phyloP scores from a whole-genome alignment of 164 flowering plant genomes.

The Sextonia rubra region DNA sequence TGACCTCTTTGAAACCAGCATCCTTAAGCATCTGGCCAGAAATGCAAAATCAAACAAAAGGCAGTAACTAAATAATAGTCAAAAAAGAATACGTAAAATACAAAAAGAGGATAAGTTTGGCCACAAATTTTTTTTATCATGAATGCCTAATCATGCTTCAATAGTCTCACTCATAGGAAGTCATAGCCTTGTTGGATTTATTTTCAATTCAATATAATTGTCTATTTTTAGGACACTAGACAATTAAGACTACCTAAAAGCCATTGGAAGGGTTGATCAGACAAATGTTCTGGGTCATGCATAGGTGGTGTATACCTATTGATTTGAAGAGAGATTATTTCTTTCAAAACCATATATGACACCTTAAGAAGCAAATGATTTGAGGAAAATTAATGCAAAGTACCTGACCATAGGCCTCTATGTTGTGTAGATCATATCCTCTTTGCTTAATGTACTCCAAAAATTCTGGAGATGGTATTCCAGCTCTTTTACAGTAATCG shows the following conservation, averaged over 20 bases:
- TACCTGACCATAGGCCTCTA: slow-evolving; percentile 92
- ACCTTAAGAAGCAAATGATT: no score
- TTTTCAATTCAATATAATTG: not conserved
- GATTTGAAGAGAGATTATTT: no score
- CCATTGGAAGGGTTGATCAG: no score
- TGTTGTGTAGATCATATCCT: slow-evolving; percentile 93
- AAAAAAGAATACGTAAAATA: not conserved
- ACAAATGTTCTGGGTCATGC: no score
- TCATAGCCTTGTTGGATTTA: no score
- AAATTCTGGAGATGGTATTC: slow-evolving; percentile 67
- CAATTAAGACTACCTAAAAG: no score
- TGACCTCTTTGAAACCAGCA: slow-evolving; percentile 85
- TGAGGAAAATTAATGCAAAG: not conserved
- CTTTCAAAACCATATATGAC: not conserved
- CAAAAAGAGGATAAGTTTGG: no score
- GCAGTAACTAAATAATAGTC: not conserved
- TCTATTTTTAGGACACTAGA: not conserved
- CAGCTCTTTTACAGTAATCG: slow-evolving; percentile 84
- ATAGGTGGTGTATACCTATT: no score
- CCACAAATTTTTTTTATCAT: no score
- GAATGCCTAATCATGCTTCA: no score
- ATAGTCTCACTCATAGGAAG: no score
- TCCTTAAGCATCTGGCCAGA: slow-evolving; percentile 78
- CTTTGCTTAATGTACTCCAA: slow-evolving; percentile 74
- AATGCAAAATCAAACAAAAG: not conserved